Percentiles rank a stretch among this genome's conserved stretches.
These are phyloP conservation scores for Pseudopyrenochaeta lycopersici DNA, from an alignment of 2,329 filamentous ascomycete species.

Conservation along the genomic window DNA sequence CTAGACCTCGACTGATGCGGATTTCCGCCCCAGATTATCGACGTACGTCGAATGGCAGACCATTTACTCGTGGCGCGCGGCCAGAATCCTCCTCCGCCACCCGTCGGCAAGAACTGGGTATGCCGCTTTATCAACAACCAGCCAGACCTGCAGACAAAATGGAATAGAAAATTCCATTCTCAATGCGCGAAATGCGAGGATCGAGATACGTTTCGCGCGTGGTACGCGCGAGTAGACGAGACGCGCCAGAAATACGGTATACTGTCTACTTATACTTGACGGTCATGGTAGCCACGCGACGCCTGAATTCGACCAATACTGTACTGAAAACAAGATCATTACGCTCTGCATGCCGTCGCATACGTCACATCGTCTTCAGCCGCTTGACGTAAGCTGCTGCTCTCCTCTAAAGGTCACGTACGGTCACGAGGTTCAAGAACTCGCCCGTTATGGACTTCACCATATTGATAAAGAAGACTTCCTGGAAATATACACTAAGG, in stretches of 20 bases:
- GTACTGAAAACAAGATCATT: slow-evolving; percentile 47
- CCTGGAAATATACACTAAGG: slow-evolving; percentile 8
- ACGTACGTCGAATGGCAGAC: no score
- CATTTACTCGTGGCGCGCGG: no score
- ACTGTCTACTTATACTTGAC: slow-evolving; percentile 51
- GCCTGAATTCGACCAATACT: slow-evolving; percentile 48
- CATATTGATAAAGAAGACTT: slow-evolving; percentile 16
- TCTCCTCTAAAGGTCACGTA: background rate
- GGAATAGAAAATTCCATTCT: no score
- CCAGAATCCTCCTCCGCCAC: no score
- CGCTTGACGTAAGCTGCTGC: slow-evolving; percentile 52
- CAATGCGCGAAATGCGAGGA: no score
- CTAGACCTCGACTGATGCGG: no score
- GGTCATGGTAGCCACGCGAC: slow-evolving; percentile 46
- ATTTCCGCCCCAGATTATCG: no score
- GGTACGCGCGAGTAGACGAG: no score
- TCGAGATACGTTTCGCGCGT: no score
- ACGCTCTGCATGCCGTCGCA: background rate
- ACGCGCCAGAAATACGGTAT: slow-evolving; percentile 2
- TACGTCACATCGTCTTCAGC: slow-evolving; percentile 50
- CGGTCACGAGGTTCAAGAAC: slow-evolving; percentile 1
- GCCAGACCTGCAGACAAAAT: no score
- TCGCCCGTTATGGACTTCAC: slow-evolving; percentile 12
- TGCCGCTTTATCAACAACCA: no score
- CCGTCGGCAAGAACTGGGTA: no score